Evolutionary conservation across 305 asterid genomes (phyloP), one percentile per base, ranked within the genome.

Genomic region (Fraxinus baroniana): DNA sequence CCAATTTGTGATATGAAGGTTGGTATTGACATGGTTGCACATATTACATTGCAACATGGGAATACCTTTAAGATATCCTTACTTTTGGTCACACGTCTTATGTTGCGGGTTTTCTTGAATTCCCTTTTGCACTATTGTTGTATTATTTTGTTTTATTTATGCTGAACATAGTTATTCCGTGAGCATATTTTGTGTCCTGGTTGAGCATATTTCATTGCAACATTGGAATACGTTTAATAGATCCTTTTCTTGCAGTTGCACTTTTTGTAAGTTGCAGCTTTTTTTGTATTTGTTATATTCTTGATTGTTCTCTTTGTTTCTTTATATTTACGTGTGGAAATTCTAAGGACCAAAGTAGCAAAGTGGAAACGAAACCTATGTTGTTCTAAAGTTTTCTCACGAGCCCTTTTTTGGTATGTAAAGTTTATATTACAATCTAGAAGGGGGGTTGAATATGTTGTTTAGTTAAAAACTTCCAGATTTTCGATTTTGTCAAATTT

Each of bases 21-120:
- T 91, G 98, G 97, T 78, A 96, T 91, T n/a, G 98, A 96, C 88
- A 96, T 96, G 99, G 98, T 96, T 35, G 96, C 98, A 26, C 99
- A 96, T 84, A 93, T 96, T 79, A 94, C 97, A 80, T 89, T 93
- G 94, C 98, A 94, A 71, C 99, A 96, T 77, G 97, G 97, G 76
- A 94, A 85, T 83, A 89, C 92, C 88, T 92, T 92, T 87, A 94
- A 91, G 93, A 94, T 96, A 94, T 96, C 99, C 98, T 93, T 94
- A 26, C 79, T 49, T 44, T 44, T 30, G 13, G 81, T 74, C n/a
- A 13, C 76, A 18, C 57, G 74, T 10, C 44, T 18, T 39, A 33
- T 82, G 33, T 60, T 83, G 24, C 39, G 3, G 35, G n/a, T 84
- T 75, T 7, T 73, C 36, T 77, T 24, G 79, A 82, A 68, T 41